A percentile compares a stretch with the other conserved stretches of the same genome.
Evolutionary conservation across 306 rosid genomes (phyloP).

Genomic region (Chamaecrista fasciculata): DNA sequence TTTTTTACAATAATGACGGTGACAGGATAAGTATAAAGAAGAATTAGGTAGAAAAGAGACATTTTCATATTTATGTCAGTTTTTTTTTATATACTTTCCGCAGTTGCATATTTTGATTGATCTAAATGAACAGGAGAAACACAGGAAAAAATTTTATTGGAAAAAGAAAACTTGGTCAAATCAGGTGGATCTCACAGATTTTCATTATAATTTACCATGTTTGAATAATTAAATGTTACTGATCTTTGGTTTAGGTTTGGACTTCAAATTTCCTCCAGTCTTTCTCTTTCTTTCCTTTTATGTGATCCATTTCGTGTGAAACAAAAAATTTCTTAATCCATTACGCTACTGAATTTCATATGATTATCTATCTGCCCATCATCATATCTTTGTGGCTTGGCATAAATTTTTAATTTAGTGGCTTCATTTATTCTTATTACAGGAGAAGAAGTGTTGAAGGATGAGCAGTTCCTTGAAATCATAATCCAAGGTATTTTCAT

Average conservation of each 20-base stretch:
- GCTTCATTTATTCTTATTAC: constrained; percentile 32
- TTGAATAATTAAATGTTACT: not conserved
- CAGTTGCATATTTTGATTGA: not conserved
- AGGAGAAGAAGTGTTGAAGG: constrained; percentile 75
- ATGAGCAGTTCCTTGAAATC: constrained; percentile 80
- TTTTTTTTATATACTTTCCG: not conserved
- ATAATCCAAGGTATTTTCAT: constrained; percentile 69
- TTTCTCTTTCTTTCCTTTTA: not conserved
- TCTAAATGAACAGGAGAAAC: constrained; percentile 21
- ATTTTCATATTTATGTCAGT: not conserved
- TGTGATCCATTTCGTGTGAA: not conserved
- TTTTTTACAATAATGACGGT: not conserved
- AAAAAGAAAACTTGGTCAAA: constrained; percentile 15
- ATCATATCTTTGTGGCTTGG: constrained; percentile 17
- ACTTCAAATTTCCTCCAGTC: not conserved
- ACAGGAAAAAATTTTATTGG: not conserved
- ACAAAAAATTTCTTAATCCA: not conserved
- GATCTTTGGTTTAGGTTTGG: constrained; percentile 11
- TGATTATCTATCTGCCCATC: not conserved
- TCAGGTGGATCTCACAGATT: not conserved
- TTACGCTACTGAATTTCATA: not conserved
- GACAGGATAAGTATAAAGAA: not conserved
- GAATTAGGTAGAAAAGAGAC: not conserved
- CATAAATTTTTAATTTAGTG: constrained; percentile 20
- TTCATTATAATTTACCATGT: not conserved